Conservation (phyloP, 306 rosid species). For the Delonix regia region DNA sequence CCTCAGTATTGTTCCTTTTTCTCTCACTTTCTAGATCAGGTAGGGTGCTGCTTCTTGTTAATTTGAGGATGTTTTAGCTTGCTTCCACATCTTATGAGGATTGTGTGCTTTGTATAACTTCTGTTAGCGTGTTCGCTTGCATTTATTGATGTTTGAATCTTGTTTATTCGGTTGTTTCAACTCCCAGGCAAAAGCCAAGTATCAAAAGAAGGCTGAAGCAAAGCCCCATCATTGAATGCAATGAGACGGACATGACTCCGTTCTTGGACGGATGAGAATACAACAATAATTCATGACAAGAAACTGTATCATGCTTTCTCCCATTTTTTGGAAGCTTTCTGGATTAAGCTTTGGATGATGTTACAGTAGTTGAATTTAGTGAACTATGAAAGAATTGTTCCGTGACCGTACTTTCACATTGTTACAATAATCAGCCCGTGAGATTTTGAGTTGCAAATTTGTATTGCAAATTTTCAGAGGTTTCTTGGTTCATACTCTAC, state of each 20-base stretch:
- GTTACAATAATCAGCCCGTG: background rate
- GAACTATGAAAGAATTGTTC: background rate
- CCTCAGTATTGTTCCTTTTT: background rate
- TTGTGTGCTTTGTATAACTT: background rate
- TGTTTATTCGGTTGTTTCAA: background rate
- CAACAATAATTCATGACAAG: slow-evolving; percentile 53
- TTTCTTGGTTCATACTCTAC: background rate
- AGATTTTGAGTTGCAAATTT: background rate
- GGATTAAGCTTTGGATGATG: slow-evolving; percentile 22
- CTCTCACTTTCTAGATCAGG: slow-evolving; percentile 13
- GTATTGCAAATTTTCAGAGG: background rate
- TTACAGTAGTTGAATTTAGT: slow-evolving; percentile 27
- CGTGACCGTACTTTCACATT: background rate
- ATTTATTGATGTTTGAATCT: slow-evolving; percentile 17
- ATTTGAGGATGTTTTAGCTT: slow-evolving; percentile 1
- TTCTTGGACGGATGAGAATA: slow-evolving; percentile 25
- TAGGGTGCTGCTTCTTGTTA: background rate
- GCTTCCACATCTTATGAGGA: background rate
- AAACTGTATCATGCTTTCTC: slow-evolving; percentile 35
- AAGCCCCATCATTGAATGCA: slow-evolving; percentile 61
- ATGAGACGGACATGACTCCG: slow-evolving; percentile 3
- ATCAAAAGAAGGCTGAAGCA: slow-evolving; percentile 58
- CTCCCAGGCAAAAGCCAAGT: slow-evolving; percentile 66
- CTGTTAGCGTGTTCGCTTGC: background rate
- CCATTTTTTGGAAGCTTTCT: slow-evolving; percentile 15